Percentiles rank a stretch among this genome's conserved stretches.
Conservation (phyloP, 108 stramenopile species). For the Aurantiochytrium sp. region DNA sequence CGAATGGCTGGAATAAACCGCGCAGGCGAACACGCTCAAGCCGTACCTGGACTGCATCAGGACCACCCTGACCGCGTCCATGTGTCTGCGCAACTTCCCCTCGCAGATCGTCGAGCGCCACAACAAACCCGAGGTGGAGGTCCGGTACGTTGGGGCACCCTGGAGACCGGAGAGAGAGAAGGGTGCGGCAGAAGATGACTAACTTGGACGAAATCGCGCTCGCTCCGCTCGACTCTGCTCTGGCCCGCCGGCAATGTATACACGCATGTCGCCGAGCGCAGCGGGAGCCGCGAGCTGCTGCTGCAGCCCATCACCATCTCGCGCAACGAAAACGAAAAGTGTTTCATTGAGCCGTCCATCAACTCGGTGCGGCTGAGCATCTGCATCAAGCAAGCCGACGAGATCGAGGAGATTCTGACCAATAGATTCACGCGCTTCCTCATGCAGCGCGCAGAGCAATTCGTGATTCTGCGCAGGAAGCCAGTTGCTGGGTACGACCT, state of each 20-base stretch:
- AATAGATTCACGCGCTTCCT: conserved; percentile 64
- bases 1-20: not conserved
- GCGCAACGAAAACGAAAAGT: conserved; percentile 54
- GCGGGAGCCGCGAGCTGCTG: conserved; percentile 38
- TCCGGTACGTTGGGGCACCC: conserved; percentile 32
- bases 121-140: conserved; percentile 68
- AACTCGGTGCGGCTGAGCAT: conserved; percentile 65
- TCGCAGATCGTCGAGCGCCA: conserved; percentile 67
- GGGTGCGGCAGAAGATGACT: too few species aligned
- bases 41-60: conserved; percentile 32
- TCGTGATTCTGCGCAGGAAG: conserved; percentile 62
- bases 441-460: conserved; percentile 70
- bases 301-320: conserved; percentile 63
- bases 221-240: too few species aligned
- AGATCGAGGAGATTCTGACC: conserved; percentile 62
- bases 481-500: conserved; percentile 58
- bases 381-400: conserved; percentile 64
- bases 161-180: too few species aligned
- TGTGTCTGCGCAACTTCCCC: conserved; percentile 65
- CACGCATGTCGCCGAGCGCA: too few species aligned
- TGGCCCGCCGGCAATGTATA: too few species aligned
- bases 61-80: conserved; percentile 29
- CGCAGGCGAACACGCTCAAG: conserved; percentile 31
- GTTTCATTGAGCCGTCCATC: conserved; percentile 59
- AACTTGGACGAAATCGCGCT: too few species aligned